A percentile compares a stretch with the other conserved stretches of the same genome.
Conservation (phyloP, 352 stramenopile species). For the Achlya hypogyna region DNA sequence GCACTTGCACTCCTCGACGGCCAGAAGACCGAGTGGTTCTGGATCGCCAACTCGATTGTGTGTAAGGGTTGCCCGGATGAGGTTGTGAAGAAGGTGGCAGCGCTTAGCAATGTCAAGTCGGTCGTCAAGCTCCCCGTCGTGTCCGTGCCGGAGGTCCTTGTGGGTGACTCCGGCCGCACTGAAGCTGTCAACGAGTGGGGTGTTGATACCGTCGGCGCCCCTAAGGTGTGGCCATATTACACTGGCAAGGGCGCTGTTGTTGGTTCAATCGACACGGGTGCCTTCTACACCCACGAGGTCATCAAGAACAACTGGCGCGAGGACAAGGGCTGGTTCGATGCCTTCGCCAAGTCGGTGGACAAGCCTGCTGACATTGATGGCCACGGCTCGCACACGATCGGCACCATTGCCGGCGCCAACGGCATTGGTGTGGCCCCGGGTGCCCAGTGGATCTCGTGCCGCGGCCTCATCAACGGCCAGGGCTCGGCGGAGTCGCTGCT, state of each 20-base stretch:
- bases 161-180: not conserved
- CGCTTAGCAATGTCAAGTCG: too few species aligned
- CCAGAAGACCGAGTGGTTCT: too few species aligned
- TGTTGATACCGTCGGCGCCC: slow-evolving; percentile 17
- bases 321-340: slow-evolving; percentile 41
- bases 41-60: too few species aligned
- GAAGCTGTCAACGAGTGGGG: slow-evolving; percentile 18
- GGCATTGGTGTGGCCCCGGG: slow-evolving; percentile 39
- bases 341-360: slow-evolving; percentile 21
- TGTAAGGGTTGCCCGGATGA: too few species aligned
- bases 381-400: slow-evolving; percentile 47
- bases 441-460: slow-evolving; percentile 42
- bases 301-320: slow-evolving; percentile 29
- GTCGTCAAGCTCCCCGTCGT: not conserved
- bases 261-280: slow-evolving; percentile 39
- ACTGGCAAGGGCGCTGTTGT: slow-evolving; percentile 35
- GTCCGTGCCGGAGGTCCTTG: not conserved
- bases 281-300: slow-evolving; percentile 28
- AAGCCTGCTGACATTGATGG: slow-evolving; percentile 36
- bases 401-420: slow-evolving; percentile 31
- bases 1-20: too few species aligned
- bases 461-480: slow-evolving; percentile 23
- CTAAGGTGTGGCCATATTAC: slow-evolving; percentile 30
- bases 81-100: too few species aligned
- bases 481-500: slow-evolving; percentile 26